A percentile compares a stretch with the other conserved stretches of the same genome.
Evolutionary conservation across 1,139 yeast genomes (phyloP).

Genomic region (Trichomonascaceae sp.): DNA sequence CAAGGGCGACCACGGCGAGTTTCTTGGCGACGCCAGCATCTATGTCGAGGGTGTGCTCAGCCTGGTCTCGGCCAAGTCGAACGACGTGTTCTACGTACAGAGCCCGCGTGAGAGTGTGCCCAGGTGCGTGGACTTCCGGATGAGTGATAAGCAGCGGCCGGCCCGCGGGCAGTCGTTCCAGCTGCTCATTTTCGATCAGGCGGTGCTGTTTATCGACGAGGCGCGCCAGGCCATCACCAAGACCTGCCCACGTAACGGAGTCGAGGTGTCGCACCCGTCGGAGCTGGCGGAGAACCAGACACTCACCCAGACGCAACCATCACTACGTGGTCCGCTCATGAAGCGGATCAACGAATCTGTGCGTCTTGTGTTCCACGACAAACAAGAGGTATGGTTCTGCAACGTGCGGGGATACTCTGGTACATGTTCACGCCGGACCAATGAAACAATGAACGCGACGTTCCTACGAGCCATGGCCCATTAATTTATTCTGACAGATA

Average conservation of each 20-base stretch:
- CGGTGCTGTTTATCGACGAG: constrained; percentile 12
- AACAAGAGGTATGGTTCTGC: constrained; percentile 8
- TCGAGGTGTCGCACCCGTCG: neutral
- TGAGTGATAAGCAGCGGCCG: constrained; percentile 9
- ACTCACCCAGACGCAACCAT: no score
- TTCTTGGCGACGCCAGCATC: constrained; percentile 13
- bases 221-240: constrained; percentile 2
- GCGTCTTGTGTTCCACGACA: constrained; percentile 3
- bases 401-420: constrained; percentile 3
- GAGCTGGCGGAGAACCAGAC: neutral
- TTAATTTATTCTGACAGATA: no score
- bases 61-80: constrained; percentile 9
- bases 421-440: no score
- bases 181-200: constrained; percentile 12
- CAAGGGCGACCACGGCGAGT: constrained; percentile 9
- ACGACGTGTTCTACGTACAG: constrained; percentile 10
- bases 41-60: constrained; percentile 9
- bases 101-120: constrained; percentile 7
- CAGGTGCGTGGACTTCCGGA: constrained; percentile 9
- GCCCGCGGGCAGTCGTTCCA: constrained; percentile 10
- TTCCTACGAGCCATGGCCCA: no score
- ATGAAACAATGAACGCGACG: no score
- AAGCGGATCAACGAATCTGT: neutral
- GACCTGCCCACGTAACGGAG: neutral
- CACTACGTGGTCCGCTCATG: no score